Conservation (phyloP, 176 grass and related monocot species). For the Dactylis glomerata region DNA sequence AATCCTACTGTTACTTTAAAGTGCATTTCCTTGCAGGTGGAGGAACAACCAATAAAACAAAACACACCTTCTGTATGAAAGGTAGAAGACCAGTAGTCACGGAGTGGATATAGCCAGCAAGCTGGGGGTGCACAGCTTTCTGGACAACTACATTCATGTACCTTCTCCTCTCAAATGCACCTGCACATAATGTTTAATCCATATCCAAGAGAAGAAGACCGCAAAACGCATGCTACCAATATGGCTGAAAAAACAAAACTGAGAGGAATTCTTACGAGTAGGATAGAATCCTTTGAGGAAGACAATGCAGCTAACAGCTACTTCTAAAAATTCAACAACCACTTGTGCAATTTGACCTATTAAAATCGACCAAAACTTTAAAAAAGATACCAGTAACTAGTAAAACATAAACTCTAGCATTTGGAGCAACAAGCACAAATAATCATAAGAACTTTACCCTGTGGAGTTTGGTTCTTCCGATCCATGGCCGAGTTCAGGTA, state of each 20-base stretch:
- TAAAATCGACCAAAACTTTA: constrained; percentile 22
- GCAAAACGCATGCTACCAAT: not conserved
- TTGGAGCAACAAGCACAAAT: not conserved
- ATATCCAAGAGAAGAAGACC: not conserved
- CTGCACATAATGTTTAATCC: constrained; percentile 42
- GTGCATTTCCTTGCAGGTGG: not conserved
- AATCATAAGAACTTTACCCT: constrained; percentile 45
- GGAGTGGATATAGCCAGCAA: constrained; percentile 77
- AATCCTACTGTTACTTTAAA: not conserved
- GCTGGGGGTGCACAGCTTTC: constrained; percentile 68
- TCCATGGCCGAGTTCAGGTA: constrained; percentile 46
- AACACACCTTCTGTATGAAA: constrained; percentile 78
- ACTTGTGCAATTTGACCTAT: constrained; percentile 77
- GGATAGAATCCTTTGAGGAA: constrained; percentile 95
- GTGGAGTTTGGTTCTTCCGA: constrained; percentile 72
- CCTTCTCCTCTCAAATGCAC: constrained; percentile 97
- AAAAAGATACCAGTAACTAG: not conserved
- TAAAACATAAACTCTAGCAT: constrained; percentile 8
- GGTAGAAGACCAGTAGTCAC: constrained; percentile 56
- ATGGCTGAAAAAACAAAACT: constrained; percentile 18
- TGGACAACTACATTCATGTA: constrained; percentile 97
- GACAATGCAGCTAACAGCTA: constrained; percentile 88
- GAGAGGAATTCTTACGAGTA: constrained; percentile 42
- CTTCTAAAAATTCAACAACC: constrained; percentile 86
- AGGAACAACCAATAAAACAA: not conserved